These are phyloP conservation scores for Pichia membranifaciens DNA, from an alignment of 805 yeast species.

Conservation along the genomic window DNA sequence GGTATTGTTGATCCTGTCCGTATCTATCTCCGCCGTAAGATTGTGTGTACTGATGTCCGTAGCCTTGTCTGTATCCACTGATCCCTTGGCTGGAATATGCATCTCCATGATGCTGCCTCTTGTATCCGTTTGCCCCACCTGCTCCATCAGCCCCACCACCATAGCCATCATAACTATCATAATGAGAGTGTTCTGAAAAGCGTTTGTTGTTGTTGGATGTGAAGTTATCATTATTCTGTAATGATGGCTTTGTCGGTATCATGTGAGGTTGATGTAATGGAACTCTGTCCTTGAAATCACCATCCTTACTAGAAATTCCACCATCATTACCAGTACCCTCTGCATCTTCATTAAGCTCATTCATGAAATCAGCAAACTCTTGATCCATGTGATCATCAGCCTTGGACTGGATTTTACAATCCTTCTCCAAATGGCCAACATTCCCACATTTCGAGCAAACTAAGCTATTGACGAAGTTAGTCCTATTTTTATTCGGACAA, in stretches of 20 bases:
- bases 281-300: background rate
- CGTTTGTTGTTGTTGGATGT: no score
- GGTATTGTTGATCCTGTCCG: conserved; percentile 2
- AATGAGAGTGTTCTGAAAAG: no score
- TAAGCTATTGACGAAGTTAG: conserved; percentile 36
- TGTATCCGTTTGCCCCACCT: background rate
- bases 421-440: conserved; percentile 82
- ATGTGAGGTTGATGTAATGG: background rate
- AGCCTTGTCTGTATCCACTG: no score
- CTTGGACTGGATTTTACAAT: conserved; percentile 48
- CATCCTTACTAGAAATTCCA: no score
- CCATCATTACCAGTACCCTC: conserved; percentile 9
- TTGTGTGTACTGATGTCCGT: no score
- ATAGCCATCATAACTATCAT: background rate
- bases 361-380: conserved; percentile 48
- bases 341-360: conserved; percentile 36
- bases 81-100: background rate
- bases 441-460: conserved; percentile 76
- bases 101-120: background rate
- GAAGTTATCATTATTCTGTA: no score
- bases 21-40: conserved; percentile 3
- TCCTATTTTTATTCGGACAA: conserved; percentile 51
- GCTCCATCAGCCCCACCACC: background rate
- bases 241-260: background rate
- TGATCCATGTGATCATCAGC: conserved; percentile 32